Conservation (phyloP, 441 rosid genomes). For the Eruca vesicaria region DNA sequence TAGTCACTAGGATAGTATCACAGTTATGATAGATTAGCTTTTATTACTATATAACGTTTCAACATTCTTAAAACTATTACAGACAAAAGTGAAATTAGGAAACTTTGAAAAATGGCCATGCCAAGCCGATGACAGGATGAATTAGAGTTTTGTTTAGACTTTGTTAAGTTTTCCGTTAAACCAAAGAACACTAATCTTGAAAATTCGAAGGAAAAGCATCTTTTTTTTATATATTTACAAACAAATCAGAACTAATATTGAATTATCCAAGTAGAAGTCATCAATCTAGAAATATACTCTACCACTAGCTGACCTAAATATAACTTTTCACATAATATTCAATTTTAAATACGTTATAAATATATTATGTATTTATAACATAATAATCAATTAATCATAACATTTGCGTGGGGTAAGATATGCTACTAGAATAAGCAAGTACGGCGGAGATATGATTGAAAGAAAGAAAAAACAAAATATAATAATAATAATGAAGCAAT, state of each 20-base stretch:
- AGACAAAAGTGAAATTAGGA: not conserved
- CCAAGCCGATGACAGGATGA: not conserved
- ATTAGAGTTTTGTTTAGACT: not conserved
- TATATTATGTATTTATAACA: not conserved
- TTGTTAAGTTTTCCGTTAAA: not conserved
- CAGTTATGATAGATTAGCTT: not conserved
- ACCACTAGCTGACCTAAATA: constrained; percentile 29
- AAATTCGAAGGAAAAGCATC: not conserved
- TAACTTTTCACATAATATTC: constrained; percentile 5
- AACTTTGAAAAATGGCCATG: not conserved
- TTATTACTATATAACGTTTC: not conserved
- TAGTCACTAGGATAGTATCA: not conserved
- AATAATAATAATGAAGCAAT: constrained; percentile 32
- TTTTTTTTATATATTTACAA: not conserved
- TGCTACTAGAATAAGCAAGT: constrained; percentile 34
- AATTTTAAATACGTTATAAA: not conserved
- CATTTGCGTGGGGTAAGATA: constrained; percentile 14
- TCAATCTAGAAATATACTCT: constrained; percentile 27
- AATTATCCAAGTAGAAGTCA: constrained; percentile 26
- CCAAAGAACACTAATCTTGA: not conserved
- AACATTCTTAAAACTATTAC: not conserved
- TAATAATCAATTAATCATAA: constrained; percentile 26
- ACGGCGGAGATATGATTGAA: constrained; percentile 35
- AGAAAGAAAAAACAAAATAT: constrained; percentile 17
- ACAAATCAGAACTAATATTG: not conserved